Base-by-base conservation (phyloP, 23 red algal species). In the Agarophyton chilense region DNA sequence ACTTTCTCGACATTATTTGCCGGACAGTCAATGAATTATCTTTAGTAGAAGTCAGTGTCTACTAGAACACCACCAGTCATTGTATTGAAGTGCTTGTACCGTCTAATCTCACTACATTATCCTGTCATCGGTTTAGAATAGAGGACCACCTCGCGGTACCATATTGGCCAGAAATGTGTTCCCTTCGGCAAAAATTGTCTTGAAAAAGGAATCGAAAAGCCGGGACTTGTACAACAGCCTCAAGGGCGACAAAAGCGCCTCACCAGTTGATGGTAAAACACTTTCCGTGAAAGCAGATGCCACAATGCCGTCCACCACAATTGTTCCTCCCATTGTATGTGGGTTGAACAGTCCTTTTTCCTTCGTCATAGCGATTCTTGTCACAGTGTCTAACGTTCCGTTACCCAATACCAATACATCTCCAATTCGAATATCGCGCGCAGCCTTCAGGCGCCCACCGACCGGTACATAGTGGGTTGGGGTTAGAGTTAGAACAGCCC, bases 241-340 rank as follows among this genome's bases (percentile, higher is more conserved):
- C 2, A 94, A 5, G 14, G 92, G 92, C 42, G 92, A 73, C 50
- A 94, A 28, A 36, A 94, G 34, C 18, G 62, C 75, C 24, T 89
- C 63, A 33, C 82, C 92, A 4, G 65, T 32, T 21, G 44, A 32
- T 31, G 92, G 92, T 13, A 81, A 32, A 75, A 94, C 92, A 18
- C 66, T 81, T 51, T 71, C 57, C 52, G 92, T 94, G 60, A 86
- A 94, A 29, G 79, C 79, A n/a, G 79, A 86, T 38, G 72, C 92
- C 24, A 88, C 42, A 65, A 94, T 54, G 19, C 92, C 92, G 38
- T 88, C 52, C 46, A 94, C 83, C 14, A 94, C 82, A 45, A 94
- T 94, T 31, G 53, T 66, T 52, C 92, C 92, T 22, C 89, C 83
- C 1, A 87, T 67, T 22, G 92, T 94, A 19, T 94, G 92, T 25